These are phyloP conservation scores for Yamadazyma olivae DNA, from an alignment of 805 yeast genomes.

Conservation along the genomic window DNA sequence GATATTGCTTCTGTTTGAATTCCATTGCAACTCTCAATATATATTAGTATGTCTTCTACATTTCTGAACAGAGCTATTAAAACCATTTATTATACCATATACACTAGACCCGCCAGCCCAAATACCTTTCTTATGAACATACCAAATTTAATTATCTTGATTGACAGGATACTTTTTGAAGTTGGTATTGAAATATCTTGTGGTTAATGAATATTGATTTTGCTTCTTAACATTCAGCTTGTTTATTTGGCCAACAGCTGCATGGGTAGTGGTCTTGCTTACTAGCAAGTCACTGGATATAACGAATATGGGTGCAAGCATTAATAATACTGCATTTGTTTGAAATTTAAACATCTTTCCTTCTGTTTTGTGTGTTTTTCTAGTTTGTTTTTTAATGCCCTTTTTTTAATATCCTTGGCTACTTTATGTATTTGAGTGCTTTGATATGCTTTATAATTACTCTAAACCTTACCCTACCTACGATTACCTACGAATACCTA, in stretches of 20 bases:
- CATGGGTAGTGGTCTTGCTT: conserved; percentile 19
- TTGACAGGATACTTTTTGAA: conserved; percentile 11
- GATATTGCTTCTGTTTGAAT: too few species aligned
- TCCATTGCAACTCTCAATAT: too few species aligned
- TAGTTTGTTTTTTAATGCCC: background rate
- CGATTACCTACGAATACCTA: too few species aligned
- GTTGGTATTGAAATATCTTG: conserved; percentile 12
- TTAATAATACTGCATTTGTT: conserved; percentile 20
- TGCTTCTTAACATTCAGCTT: conserved; percentile 4
- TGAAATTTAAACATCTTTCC: background rate
- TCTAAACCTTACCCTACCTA: too few species aligned
- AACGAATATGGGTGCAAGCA: conserved; percentile 29
- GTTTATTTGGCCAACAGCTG: conserved; percentile 13
- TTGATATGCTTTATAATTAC: too few species aligned
- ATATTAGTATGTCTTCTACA: too few species aligned
- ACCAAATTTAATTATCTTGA: background rate
- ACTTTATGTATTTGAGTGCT: too few species aligned
- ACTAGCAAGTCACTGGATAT: conserved; percentile 27
- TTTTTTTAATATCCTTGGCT: background rate
- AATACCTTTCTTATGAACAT: too few species aligned
- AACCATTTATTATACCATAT: background rate
- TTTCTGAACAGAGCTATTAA: too few species aligned
- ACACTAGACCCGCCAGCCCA: too few species aligned
- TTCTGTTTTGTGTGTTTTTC: background rate
- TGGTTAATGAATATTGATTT: conserved; percentile 1